A percentile compares a stretch with the other conserved stretches of the same genome.
Evolutionary conservation across 2,329 filamentous ascomycete genomes (phyloP).

Genomic region (Penicillium sp.): DNA sequence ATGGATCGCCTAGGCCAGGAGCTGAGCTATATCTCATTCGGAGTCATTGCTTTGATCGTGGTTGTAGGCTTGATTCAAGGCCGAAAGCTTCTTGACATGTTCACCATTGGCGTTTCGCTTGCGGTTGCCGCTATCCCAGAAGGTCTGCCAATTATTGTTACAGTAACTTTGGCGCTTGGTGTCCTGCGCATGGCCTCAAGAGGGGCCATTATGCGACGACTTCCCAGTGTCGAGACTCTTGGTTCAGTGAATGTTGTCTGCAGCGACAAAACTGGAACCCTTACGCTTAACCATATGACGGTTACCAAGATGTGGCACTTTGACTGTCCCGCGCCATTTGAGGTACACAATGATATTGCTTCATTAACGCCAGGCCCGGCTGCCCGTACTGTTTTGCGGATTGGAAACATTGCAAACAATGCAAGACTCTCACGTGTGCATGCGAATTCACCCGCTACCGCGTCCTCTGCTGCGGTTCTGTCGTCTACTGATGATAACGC

Average conservation of each 20-base stretch:
- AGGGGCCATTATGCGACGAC: conserved; percentile 90
- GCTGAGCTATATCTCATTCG: conserved; percentile 94
- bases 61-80: conserved; percentile 89
- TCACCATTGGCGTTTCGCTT: conserved; percentile 95
- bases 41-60: conserved; percentile 91
- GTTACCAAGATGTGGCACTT: conserved; percentile 97
- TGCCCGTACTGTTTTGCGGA: conserved; percentile 79
- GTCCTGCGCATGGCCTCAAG: conserved; percentile 95
- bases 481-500: conserved; percentile 74
- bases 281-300: conserved; percentile 98
- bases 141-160: conserved; percentile 96
- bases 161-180: conserved; percentile 90
- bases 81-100: conserved; percentile 88
- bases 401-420: conserved; percentile 97
- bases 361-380: conserved; percentile 69
- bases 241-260: conserved; percentile 99
- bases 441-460: conserved; percentile 71
- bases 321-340: conserved; percentile 64
- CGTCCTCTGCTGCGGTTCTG: conserved; percentile 76
- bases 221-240: conserved; percentile 95
- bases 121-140: conserved; percentile 96
- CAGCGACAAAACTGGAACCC: conserved; percentile 95
- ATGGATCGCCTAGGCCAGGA: conserved; percentile 99
- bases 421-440: conserved; percentile 76
- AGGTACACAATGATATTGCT: conserved; percentile 60